A percentile compares a stretch with the other conserved stretches of the same genome.
Conservation (phyloP, 2,329 filamentous ascomycete genomes). For the Clarireedia paspali region DNA sequence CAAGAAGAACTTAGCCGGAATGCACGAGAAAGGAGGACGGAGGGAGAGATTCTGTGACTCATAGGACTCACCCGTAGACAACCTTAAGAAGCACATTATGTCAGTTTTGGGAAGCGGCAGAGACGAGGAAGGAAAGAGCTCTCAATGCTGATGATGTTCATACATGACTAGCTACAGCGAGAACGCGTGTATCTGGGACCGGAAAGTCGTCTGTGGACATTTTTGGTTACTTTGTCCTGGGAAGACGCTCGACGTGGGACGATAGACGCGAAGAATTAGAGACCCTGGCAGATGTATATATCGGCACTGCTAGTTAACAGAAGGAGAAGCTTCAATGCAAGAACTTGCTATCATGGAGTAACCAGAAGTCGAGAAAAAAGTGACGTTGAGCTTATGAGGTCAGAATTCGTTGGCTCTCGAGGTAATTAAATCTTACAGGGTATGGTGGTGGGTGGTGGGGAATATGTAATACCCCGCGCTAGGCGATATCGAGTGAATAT, state of each 20-base stretch:
- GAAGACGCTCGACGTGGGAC: too few relatives aligned
- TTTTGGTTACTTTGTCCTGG: neutral
- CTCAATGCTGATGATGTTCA: conserved; percentile 30
- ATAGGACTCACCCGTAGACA: conserved; percentile 58
- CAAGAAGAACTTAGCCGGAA: conserved; percentile 12
- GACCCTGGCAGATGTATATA: too few relatives aligned
- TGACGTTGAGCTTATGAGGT: neutral
- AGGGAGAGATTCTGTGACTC: conserved; percentile 2
- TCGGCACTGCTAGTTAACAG: too few relatives aligned
- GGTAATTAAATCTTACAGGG: neutral
- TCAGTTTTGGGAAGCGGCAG: conserved; percentile 14
- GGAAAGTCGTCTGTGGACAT: conserved; percentile 29
- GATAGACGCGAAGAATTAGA: too few relatives aligned
- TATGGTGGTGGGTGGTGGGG: conserved; percentile 1
- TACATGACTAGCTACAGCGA: conserved; percentile 95
- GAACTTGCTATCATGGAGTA: neutral
- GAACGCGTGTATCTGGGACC: conserved; percentile 57
- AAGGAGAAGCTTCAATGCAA: neutral
- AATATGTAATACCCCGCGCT: conserved; percentile 2
- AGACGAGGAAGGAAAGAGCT: neutral
- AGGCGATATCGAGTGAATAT: neutral
- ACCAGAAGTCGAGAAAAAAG: neutral
- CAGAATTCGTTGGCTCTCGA: neutral
- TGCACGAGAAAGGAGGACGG: neutral
- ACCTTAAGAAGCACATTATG: conserved; percentile 43